Evolutionary conservation across 106 monocot genomes (phyloP), one percentile per base, ranked within the genome.

Genomic region (Narthecium ossifragum): DNA sequence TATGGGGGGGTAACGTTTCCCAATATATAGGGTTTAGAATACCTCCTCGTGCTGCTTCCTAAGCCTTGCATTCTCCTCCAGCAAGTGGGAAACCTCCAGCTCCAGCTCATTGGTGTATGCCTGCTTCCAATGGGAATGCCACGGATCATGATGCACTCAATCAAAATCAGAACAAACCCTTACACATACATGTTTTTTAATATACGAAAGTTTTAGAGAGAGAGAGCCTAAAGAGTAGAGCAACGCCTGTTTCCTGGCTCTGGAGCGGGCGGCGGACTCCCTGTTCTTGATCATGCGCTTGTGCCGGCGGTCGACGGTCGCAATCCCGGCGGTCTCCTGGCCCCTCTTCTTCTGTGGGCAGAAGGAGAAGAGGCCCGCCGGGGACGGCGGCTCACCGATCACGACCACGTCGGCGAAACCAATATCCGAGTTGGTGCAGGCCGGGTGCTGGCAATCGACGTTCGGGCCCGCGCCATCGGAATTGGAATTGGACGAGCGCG

Each of bases 211-310:
- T 50, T 23, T 21, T n/a, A 56, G 33, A 34, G 21, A 8, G 49
- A 49, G 23, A 22, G 21, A 17, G 14, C 1, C 17, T 0, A 25
- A 30, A 15, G 53, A 22, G 4, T 8, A 26, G 55, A 9, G 55
- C 17, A 21, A 40, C 75, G 72, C 92, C 87, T 92, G 92, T 43
- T 92, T 92, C 31, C 92, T 50, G 6, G 92, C 86, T 12, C 92
- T 69, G 24, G 88, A 88, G 1, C 88, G 64, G 15, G 88, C 79
- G 26, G 88, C 88, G 3, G 83, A 88, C 66, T 78, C 83, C 39
- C 92, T 69, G 60, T 92, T 92, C 80, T 92, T 87, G 55, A 92
- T 92, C 86, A 92, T 84, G 7, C 87, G 63, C 59, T 73, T 92
- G 31, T 78, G 61, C 13, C 69, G 80, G n/a, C 78, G 64, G 62